Evolutionary conservation across 257 asterid genomes (phyloP).

Genomic region (Ocimum tenuiflorum): DNA sequence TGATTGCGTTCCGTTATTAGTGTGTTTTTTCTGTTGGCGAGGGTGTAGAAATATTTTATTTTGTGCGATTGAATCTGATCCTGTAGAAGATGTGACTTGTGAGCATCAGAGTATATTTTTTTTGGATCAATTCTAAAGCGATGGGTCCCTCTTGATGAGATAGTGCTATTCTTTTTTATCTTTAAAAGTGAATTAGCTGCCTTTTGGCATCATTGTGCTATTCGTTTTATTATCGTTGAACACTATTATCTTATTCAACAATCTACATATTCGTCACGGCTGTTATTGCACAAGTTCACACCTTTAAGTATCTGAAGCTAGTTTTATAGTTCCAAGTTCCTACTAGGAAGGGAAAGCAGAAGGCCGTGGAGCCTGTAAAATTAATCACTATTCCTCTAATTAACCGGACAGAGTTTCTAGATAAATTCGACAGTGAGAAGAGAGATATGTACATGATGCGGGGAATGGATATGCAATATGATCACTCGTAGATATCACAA

Average conservation of each 20-base stretch:
- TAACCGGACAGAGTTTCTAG: background rate
- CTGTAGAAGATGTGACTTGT: conserved; percentile 14
- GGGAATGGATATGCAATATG: background rate
- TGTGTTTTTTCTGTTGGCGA: conserved; percentile 1
- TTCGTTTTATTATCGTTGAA: background rate
- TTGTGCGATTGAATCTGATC: conserved; percentile 10
- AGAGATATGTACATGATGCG: conserved; percentile 1
- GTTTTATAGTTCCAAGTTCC: too few species aligned
- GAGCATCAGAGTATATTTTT: background rate
- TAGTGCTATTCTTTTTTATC: background rate
- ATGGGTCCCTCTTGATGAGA: background rate
- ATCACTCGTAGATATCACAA: background rate
- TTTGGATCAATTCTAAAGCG: background rate
- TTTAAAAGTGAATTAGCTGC: background rate
- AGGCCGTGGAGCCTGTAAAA: background rate
- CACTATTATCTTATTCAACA: conserved; percentile 1
- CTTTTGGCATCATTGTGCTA: conserved; percentile 3
- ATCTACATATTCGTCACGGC: background rate
- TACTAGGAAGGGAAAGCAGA: too few species aligned
- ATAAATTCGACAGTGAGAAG: background rate
- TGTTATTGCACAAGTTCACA: background rate
- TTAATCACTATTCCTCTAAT: background rate
- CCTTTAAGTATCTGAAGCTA: too few species aligned
- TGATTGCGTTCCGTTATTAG: background rate
- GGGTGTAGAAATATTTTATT: background rate